Evolutionary conservation across 768 basidiomycete species (phyloP), one percentile per base, ranked within the genome.

Genomic region (Rhodotorula kratochvilovae): DNA sequence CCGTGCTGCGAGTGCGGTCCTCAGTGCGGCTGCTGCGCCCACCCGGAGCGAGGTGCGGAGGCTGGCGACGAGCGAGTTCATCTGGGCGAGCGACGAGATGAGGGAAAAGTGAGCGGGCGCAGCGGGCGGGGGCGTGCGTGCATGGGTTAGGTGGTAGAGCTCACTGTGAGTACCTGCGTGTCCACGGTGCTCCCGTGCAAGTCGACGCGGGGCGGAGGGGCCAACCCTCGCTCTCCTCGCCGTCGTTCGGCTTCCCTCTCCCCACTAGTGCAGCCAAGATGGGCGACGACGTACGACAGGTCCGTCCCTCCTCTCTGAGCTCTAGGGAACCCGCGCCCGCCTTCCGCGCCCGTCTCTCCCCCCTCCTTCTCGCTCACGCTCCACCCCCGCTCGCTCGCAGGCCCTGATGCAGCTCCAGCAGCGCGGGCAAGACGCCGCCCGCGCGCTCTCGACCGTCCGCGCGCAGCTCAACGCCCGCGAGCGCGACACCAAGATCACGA

Each of bases 361-460:
- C 12, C 0, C 1, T n/a, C n/a, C n/a, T 2, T 21, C 25, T 3
- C 51, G 10, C n/a, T 29, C 50, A n/a, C 12, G n/a, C 27, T 45
- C 3, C 10, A 13, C 63, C 39, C 16, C 11, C 48, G 13, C 29
- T 31, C 35, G 25, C 17, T 25, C 33, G 6, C 70, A 76, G 75
- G 71, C 67, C 33, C 31, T 76, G 12, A 33, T 70, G 15, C 71
- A 76, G 43, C 63, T 76, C 10, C 71, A 76, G 57, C 35, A 55
- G 13, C 75, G 73, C 53, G 59, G 67, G 23, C 43, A 65, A 33
- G 71, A 70, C 27, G 71, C 71, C 36, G 36, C 58, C 13, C 59
- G 67, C n/a, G 62, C 68, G 29, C 75, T 76, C 33, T 31, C 35
- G 29, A 33, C 42, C 46, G 63, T 70, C 27, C 63, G 68, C 8